Evolutionary conservation across 345 rosid species (phyloP), one percentile per base, ranked within the genome.

Genomic region (Hevea brasiliensis): DNA sequence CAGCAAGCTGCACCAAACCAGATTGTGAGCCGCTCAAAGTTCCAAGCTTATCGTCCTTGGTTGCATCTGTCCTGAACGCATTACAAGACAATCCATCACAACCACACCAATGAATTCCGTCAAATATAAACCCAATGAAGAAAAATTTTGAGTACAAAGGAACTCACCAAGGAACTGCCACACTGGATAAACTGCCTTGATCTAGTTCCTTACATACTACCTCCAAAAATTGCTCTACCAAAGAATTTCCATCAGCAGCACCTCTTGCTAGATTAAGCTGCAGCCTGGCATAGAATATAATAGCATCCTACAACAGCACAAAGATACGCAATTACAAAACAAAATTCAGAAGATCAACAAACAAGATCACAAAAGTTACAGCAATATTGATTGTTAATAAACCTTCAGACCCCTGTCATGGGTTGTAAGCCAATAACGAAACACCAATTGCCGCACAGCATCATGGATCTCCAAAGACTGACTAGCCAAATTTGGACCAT

Each of bases 401-500:
- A 89, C 98, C 98, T 94, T 92, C 66, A 90, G 90, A 77, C 84
- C 83, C 68, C 82, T 84, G 78, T 90, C 96, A 84, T 81, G 94
- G 60, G 98, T 85, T 32, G 91, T 83, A 75, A 84, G 75, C 98
- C 93, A 94, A 82, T 82, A 85, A 56, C 76, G 88, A 48, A 85
- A 88, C 54, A 90, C 85, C 82, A 84, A 88, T 48, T 86, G 87
- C 61, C 80, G 85, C 71, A 83, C 71, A 9, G 95, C 85, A 78
- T 81, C 82, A 71, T 90, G 95, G 78, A 94, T 87, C 80, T 89
- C 89, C 77, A 91, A 65, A 45, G 88, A 84, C 53, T 77, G 81
- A 74, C 81, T 69, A n/a, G 94, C 92, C 76, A 94, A 82, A 79
- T 94, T 90, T n/a, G 97, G 95, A 71, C 98, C 98, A 79, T 92